These are phyloP conservation scores for Salpingoeca rosetta DNA, from an alignment of 78 protist genomes.

Conservation along the genomic window DNA sequence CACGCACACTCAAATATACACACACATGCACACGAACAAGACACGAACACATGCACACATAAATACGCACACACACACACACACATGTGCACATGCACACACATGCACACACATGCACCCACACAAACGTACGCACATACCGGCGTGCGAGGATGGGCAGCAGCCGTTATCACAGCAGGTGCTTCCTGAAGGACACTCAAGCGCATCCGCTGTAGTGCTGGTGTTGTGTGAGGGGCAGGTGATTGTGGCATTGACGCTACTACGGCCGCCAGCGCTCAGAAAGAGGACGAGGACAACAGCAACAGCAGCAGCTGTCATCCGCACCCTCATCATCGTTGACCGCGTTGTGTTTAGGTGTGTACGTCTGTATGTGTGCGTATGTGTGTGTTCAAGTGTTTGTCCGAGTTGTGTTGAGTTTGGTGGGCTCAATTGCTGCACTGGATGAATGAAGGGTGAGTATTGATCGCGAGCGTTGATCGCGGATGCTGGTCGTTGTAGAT, in stretches of 20 bases:
- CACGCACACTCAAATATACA: neutral
- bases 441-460: too few species aligned
- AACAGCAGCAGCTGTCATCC: neutral
- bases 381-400: constrained; percentile 6
- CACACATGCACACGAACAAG: neutral
- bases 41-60: too few species aligned
- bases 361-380: neutral
- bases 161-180: neutral
- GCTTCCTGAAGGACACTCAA: neutral
- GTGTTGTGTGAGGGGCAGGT: neutral
- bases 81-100: neutral
- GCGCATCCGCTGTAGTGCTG: neutral
- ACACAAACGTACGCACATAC: neutral
- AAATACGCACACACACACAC: constrained; percentile 2
- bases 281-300: neutral
- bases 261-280: neutral
- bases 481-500: too few species aligned
- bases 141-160: neutral
- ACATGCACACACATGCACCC: neutral
- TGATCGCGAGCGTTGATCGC: too few species aligned
- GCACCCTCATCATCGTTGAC: neutral
- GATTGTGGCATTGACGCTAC: neutral
- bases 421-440: too few species aligned
- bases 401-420: too few species aligned
- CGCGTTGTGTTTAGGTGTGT: neutral